Conservation (phyloP, 1,284 basidiomycete species). For the Tremellales sp. region DNA sequence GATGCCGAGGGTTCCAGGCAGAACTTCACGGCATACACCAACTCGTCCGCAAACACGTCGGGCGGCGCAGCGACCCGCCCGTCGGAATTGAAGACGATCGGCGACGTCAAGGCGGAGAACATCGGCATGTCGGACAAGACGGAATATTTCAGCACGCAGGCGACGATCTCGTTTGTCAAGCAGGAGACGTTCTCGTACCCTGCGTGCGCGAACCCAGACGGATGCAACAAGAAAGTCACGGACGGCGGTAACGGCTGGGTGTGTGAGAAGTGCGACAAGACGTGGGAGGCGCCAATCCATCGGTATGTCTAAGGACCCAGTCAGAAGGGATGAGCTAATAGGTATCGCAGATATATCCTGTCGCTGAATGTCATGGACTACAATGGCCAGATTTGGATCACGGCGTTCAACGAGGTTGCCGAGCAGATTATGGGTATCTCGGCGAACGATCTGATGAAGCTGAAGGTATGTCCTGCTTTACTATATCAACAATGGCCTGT, state of each 20-base stretch:
- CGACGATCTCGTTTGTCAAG: conserved; percentile 87
- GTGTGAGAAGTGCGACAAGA: conserved; percentile 90
- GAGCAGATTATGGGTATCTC: conserved; percentile 69
- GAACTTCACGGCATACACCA: conserved; percentile 69
- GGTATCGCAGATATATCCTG: conserved; percentile 72
- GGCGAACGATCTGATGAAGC: conserved; percentile 72
- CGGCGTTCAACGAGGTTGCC: conserved; percentile 93
- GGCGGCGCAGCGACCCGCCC: conserved; percentile 53
- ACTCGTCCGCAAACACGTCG: conserved; percentile 38
- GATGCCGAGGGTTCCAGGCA: conserved; percentile 62
- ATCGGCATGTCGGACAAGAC: conserved; percentile 73
- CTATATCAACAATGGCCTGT: conserved; percentile 1
- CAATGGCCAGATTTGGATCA: conserved; percentile 86
- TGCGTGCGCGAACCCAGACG: conserved; percentile 69
- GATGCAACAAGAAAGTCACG: conserved; percentile 89
- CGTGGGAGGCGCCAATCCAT: conserved; percentile 69
- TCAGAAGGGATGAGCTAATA: not conserved
- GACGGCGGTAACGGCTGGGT: conserved; percentile 69
- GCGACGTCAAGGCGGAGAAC: conserved; percentile 75
- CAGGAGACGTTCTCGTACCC: conserved; percentile 83
- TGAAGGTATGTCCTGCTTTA: conserved; percentile 57
- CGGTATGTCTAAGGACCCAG: conserved; percentile 56
- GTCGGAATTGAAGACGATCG: conserved; percentile 67
- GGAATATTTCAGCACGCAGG: conserved; percentile 78
- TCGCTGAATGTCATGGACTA: conserved; percentile 84